A percentile compares a stretch with the other conserved stretches of the same genome.
Evolutionary conservation across 768 basidiomycete genomes (phyloP).

Genomic region (Naganishia antarctica): DNA sequence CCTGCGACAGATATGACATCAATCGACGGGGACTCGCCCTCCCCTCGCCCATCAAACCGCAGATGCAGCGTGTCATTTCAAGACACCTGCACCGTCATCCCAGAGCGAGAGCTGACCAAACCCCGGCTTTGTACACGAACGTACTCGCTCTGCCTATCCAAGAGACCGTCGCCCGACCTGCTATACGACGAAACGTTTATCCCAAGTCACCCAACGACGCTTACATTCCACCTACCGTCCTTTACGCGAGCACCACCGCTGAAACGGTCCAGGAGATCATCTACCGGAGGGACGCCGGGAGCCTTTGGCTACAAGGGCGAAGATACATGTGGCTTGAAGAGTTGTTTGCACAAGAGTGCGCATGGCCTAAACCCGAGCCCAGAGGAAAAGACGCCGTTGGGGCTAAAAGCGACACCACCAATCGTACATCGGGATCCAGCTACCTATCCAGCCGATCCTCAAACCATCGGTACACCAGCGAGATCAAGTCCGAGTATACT

Average conservation of each 20-base stretch:
- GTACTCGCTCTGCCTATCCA: constrained; percentile 10
- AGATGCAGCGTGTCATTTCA: neutral
- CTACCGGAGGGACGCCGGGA: constrained; percentile 9
- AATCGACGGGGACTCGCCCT: too few relatives aligned
- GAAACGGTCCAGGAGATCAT: constrained; percentile 1
- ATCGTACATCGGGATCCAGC: constrained; percentile 1
- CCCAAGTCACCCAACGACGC: neutral
- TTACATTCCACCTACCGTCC: constrained; percentile 3
- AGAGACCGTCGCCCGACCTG: neutral
- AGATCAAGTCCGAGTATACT: neutral
- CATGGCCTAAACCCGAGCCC: too few relatives aligned
- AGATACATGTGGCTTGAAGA: constrained; percentile 11
- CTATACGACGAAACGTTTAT: constrained; percentile 15
- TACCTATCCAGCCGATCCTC: neutral
- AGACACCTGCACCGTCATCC: constrained; percentile 18
- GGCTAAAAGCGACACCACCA: neutral
- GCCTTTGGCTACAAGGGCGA: constrained; percentile 7
- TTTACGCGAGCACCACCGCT: constrained; percentile 7
- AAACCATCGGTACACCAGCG: neutral
- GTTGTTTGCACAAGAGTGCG: constrained; percentile 12
- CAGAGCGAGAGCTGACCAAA: neutral
- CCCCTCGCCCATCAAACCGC: neutral
- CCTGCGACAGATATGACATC: too few relatives aligned
- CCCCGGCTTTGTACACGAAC: constrained; percentile 11
- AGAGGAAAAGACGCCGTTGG: neutral